Evolutionary conservation across 768 basidiomycete genomes (phyloP), one percentile per base, ranked within the genome.

Genomic region (Kwoniella botswanensis): DNA sequence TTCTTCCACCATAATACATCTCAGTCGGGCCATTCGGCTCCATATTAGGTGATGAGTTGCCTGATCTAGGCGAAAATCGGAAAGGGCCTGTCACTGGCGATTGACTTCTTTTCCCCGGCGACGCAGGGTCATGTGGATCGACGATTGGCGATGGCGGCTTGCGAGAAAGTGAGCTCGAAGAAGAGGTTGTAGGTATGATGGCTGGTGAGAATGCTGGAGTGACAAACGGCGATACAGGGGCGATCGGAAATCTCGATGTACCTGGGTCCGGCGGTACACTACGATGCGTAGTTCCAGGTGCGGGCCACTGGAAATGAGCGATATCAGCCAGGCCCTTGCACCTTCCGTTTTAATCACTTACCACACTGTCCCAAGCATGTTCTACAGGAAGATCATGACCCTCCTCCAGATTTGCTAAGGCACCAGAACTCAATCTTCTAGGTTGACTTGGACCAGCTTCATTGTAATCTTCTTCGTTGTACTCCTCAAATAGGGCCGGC

Each of bases 301-400:
- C 68, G 1, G 77, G 79, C 79, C 75, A 76, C 79, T 78, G 54
- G n/a, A 17, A 56, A 15, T 2, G 52, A n/a, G 29, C 43, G 21
- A 54, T 11, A 24, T 74, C 21, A 73, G 57, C 63, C 6, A 7
- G 35, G 35, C 35, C 35, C 35, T 35, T 35, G 35, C 35, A 35
- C 35, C 7, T 35, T 35, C 35, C 35, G 35, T 35, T 6, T 35
- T 9, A 35, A 35, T 35, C 13, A 79, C 78, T 65, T 63, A 79
- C 78, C 15, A 80, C 79, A 73, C 79, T 80, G 54, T 80, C 77
- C 76, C 77, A 80, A 56, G 77, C 73, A 66, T 71, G 73, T 29
- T 76, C 78, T 9, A 44, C 50, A 4, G 67, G 59, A 18, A 68
- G 15, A 18, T 73, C 73, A 0, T 43, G 29, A 4, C n/a, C 62